Evolutionary conservation across 106 monocot species (phyloP).

Genomic region (Platanthera guangdongensis): DNA sequence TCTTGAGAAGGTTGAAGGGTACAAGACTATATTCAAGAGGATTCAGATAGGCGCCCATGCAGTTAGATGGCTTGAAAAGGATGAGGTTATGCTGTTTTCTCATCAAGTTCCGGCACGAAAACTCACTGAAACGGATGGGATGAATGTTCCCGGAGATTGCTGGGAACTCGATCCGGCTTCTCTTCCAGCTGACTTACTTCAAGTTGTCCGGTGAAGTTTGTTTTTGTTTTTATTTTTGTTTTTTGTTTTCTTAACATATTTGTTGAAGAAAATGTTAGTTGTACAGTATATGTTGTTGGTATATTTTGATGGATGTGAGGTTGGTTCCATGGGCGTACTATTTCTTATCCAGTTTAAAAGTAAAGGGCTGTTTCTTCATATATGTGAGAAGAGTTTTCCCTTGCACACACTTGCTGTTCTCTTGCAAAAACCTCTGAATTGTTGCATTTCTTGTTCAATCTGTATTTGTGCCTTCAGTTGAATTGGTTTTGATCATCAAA

Average conservation of each 20-base stretch:
- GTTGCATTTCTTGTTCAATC: neutral
- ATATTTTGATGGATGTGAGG: neutral
- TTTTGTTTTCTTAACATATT: neutral
- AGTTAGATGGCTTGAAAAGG: slow-evolving; percentile 54
- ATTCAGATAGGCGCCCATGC: slow-evolving; percentile 58
- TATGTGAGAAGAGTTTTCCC: neutral
- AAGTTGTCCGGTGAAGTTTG: slow-evolving; percentile 8
- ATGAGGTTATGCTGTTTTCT: slow-evolving; percentile 47
- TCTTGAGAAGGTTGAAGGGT: slow-evolving; percentile 86
- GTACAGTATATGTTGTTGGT: neutral
- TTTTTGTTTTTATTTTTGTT: neutral
- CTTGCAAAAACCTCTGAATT: neutral
- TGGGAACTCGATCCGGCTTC: slow-evolving; percentile 99
- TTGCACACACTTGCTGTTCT: neutral
- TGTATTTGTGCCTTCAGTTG: no score
- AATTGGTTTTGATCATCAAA: no score
- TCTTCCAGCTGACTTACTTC: slow-evolving; percentile 48
- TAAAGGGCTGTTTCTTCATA: neutral
- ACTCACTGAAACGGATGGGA: slow-evolving; percentile 34
- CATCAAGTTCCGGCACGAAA: slow-evolving; percentile 84
- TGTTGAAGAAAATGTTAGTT: neutral
- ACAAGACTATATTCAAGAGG: slow-evolving; percentile 75
- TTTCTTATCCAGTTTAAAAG: neutral
- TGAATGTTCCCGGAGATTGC: slow-evolving; percentile 48
- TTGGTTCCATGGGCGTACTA: neutral